Percentiles rank a stretch among this genome's conserved stretches.
Conservation (phyloP, 2,329 filamentous ascomycete species). For the Ustulina deusta region DNA sequence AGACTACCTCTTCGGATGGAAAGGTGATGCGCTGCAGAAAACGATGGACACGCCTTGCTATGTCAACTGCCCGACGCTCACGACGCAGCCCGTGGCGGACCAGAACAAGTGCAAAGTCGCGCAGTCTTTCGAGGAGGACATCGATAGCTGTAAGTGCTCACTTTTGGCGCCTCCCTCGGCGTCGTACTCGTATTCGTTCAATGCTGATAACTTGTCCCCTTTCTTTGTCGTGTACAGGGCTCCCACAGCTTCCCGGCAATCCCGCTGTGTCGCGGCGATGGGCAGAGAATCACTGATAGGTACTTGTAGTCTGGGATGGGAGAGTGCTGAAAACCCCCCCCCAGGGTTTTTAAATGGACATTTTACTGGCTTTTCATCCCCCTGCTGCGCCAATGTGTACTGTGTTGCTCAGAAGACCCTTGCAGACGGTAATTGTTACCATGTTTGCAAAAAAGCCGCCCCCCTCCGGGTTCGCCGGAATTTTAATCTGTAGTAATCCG, state of each 20-base stretch:
- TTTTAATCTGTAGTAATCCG: background rate
- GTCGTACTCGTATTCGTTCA: slow-evolving; percentile 25
- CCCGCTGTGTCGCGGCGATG: slow-evolving; percentile 40
- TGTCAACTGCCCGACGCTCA: slow-evolving; percentile 50
- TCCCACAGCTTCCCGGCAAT: slow-evolving; percentile 42
- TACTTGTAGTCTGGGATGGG: background rate
- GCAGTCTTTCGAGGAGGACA: slow-evolving; percentile 48
- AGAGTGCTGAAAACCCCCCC: background rate
- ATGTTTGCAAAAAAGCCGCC: background rate
- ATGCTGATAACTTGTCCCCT: slow-evolving; percentile 4
- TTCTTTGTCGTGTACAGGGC: slow-evolving; percentile 33
- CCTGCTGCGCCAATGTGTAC: background rate
- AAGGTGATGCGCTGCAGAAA: slow-evolving; percentile 52
- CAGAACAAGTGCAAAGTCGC: slow-evolving; percentile 52
- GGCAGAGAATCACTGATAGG: slow-evolving; percentile 9
- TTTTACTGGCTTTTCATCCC: background rate
- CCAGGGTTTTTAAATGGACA: background rate
- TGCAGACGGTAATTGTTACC: background rate
- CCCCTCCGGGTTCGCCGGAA: background rate
- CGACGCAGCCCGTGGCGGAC: slow-evolving; percentile 49
- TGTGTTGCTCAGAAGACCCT: background rate
- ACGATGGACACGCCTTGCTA: slow-evolving; percentile 53
- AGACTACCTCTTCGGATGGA: slow-evolving; percentile 58
- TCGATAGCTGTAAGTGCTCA: slow-evolving; percentile 52
- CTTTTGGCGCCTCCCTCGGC: background rate